Evolutionary conservation across 257 asterid genomes (phyloP).

Genomic region (Solanum tarijense): DNA sequence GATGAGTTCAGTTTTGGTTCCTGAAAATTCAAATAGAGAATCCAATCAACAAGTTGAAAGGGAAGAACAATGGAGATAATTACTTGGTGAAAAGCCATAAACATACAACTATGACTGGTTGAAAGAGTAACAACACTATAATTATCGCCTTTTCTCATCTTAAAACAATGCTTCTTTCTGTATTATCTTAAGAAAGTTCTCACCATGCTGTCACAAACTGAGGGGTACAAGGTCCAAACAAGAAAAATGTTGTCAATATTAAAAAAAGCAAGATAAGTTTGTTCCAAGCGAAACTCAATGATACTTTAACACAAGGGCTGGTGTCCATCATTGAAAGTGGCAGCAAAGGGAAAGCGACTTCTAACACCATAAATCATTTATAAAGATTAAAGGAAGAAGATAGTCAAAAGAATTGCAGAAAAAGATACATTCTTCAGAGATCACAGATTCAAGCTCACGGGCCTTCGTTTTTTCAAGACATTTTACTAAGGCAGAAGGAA

Average conservation of each 20-base stretch:
- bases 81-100: not conserved
- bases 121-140: not conserved
- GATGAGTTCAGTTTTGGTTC: conserved; percentile 18
- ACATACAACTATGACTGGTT: not conserved
- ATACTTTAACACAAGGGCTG: not conserved
- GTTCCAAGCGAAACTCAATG: not conserved
- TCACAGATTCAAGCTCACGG: not conserved
- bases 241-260: not conserved
- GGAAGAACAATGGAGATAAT: not conserved
- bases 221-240: not conserved
- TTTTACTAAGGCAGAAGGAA: not conserved
- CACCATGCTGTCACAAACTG: not conserved
- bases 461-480: not conserved
- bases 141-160: not conserved
- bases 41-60: not conserved
- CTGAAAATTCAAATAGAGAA: conserved; percentile 14
- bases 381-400: not conserved
- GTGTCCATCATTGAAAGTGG: not conserved
- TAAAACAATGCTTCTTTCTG: not conserved
- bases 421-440: not conserved
- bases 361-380: not conserved
- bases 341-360: not conserved
- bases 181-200: not conserved
- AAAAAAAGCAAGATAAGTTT: not conserved
- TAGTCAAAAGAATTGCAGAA: not conserved